Evolutionary conservation across 139 green algal genomes (phyloP), one percentile per base, ranked within the genome.

Genomic region (Chlorella ohadii): DNA sequence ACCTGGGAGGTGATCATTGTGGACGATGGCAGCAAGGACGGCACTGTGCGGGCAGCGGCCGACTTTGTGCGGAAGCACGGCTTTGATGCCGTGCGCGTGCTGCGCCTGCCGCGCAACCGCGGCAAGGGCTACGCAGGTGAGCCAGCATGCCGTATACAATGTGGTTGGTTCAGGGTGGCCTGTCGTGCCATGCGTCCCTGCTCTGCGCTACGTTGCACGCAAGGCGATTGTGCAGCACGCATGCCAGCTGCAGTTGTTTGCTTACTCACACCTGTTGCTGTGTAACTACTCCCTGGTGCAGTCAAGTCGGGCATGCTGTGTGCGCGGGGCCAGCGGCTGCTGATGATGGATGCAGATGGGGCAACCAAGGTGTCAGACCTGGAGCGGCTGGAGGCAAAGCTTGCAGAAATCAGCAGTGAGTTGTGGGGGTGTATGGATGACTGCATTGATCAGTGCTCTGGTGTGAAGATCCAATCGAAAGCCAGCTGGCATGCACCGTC

Each of bases 1-100:
- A 97, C 95, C 0, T 98, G 94, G 39, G 96, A 99, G 79, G 88
- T 99, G 9, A 92, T 99, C 39, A 89, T 99, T 7, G 97, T 99
- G 41, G 97, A 99, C 81, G 97, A 99, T 68, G 97, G 97, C 74
- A 98, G 93, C 90, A 91, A 63, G 27, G 97, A 99, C 73, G 85
- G 64, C 57, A 99, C 97, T 4, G 79, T 73, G 25, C 39, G 73
- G 0, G 87, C 92, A 4, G 95, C 90, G 16, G 88, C 89, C 31
- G 81, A 91, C 27, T 98, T 92, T 88, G 90, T 95, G 0, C 81
- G 88, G 34, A 84, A 87, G 71, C 85, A 95, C 44, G 92, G 96
- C 55, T 76, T 95, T 41, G 95, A 98, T 78, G 86, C 89, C 0
- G 91, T 99, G 55, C 91, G 96, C 0, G 77, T 98, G 72, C 86